A percentile compares a stretch with the other conserved stretches of the same genome.
phyloP scores from a whole-genome alignment of 2,329 filamentous ascomycete genomes.

The Sordariomycetes sp. region DNA sequence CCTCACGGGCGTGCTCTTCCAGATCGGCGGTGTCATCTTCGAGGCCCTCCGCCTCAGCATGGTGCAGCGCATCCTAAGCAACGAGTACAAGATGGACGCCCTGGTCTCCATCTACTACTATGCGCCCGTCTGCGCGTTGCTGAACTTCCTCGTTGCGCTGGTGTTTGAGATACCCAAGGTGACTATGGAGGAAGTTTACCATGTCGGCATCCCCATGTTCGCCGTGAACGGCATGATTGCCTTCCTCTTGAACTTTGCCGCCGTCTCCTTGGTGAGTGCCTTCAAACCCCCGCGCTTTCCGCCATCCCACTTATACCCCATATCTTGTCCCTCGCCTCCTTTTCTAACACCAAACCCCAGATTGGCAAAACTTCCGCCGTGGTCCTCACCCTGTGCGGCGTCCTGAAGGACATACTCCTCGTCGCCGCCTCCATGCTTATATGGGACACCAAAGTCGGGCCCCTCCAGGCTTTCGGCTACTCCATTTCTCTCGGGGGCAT shows the following conservation, averaged over 20 bases:
- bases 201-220: conserved; percentile 63
- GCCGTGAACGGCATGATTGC: conserved; percentile 68
- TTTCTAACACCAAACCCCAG: conserved; percentile 26
- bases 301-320: neutral
- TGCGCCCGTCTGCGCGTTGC: conserved; percentile 70
- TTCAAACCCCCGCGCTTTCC: neutral
- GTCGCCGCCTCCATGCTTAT: conserved; percentile 72
- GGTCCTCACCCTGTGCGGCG: conserved; percentile 76
- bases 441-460: conserved; percentile 65
- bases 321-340: neutral
- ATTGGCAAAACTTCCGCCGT: conserved; percentile 83
- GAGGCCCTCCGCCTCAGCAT: conserved; percentile 76
- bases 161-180: conserved; percentile 64
- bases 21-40: conserved; percentile 68
- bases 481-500: conserved; percentile 68
- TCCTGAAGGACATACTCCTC: conserved; percentile 80
- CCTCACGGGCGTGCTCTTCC: conserved; percentile 67
- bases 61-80: conserved; percentile 72
- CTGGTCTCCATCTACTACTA: conserved; percentile 87
- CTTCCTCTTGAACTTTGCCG: conserved; percentile 74
- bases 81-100: conserved; percentile 88
- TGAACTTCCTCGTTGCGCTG: conserved; percentile 67
- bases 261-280: conserved; percentile 67
- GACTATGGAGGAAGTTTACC: conserved; percentile 58
- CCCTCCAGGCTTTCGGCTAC: conserved; percentile 76